A percentile compares a stretch with the other conserved stretches of the same genome.
These are phyloP conservation scores for Eragrostis tef DNA, from an alignment of 202 grass and related monocot genomes.

Conservation along the genomic window DNA sequence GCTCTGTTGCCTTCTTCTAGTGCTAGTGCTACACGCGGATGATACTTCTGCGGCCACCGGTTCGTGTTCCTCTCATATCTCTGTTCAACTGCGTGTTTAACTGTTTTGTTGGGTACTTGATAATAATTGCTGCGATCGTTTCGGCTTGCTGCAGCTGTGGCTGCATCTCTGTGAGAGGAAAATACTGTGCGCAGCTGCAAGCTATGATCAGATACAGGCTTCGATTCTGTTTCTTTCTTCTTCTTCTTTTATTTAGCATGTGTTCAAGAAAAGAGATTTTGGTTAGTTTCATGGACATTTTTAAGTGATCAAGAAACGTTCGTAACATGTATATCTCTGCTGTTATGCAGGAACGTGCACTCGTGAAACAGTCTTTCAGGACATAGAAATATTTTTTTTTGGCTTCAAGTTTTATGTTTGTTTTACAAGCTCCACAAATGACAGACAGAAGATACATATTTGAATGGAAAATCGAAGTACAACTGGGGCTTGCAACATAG, in stretches of 20 bases:
- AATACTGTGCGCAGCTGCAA: too few relatives aligned
- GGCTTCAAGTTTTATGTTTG: neutral
- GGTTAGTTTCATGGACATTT: neutral
- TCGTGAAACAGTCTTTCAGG: too few relatives aligned
- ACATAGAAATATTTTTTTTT: neutral
- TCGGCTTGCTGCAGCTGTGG: too few relatives aligned
- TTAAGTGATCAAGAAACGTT: neutral
- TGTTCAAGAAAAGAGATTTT: too few relatives aligned
- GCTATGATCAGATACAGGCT: neutral
- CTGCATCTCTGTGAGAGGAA: too few relatives aligned
- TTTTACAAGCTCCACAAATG: neutral
- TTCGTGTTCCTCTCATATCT: neutral
- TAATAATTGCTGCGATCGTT: neutral
- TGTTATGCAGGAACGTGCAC: neutral
- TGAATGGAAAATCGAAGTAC: neutral
- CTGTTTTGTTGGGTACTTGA: neutral
- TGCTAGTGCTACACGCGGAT: neutral
- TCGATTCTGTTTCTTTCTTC: neutral
- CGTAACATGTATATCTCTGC: neutral
- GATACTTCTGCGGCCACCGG: neutral
- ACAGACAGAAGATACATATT: constrained; percentile 11
- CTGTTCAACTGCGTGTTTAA: neutral
- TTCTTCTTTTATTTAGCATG: too few relatives aligned
- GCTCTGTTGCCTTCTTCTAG: neutral
- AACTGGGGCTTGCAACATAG: neutral